Conservation (phyloP, 257 asterid genomes). For the Hygrophila difformis region DNA sequence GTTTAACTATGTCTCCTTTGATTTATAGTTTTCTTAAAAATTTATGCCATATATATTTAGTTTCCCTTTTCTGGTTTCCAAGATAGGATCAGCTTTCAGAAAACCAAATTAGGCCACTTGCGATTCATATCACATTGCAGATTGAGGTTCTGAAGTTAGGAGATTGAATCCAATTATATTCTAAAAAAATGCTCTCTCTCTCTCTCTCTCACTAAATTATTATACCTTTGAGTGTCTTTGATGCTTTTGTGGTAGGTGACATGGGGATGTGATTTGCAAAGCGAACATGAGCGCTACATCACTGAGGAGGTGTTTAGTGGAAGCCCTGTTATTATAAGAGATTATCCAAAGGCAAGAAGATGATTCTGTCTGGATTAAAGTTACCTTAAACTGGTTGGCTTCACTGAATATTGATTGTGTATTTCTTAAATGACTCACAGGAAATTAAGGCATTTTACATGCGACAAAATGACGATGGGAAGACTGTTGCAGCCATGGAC, state of each 20-base stretch:
- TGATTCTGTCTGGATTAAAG: slow-evolving; percentile 4
- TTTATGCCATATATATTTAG: neutral
- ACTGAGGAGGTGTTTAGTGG: slow-evolving; percentile 90
- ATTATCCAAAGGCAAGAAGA: slow-evolving; percentile 80
- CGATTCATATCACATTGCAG: neutral
- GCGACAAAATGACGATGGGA: slow-evolving; percentile 93
- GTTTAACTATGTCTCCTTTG: neutral
- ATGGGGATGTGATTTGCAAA: slow-evolving; percentile 99
- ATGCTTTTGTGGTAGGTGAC: slow-evolving; percentile 46
- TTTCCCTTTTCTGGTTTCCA: neutral
- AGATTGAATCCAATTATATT: neutral
- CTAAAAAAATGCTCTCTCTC: slow-evolving; percentile 7
- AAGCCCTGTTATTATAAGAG: slow-evolving; percentile 88
- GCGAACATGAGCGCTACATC: slow-evolving; percentile 94
- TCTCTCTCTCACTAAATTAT: too few relatives aligned
- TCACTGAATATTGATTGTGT: slow-evolving; percentile 14
- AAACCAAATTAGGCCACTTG: neutral
- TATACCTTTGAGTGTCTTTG: too few relatives aligned
- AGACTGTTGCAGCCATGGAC: slow-evolving; percentile 99
- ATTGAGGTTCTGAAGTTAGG: neutral
- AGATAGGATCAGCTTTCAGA: neutral
- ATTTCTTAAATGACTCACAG: slow-evolving; percentile 33
- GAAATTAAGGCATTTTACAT: slow-evolving; percentile 94
- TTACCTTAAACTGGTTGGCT: neutral
- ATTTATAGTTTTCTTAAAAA: neutral